Evolutionary conservation across 306 rosid genomes (phyloP).

Genomic region (Cucumis cinereus): DNA sequence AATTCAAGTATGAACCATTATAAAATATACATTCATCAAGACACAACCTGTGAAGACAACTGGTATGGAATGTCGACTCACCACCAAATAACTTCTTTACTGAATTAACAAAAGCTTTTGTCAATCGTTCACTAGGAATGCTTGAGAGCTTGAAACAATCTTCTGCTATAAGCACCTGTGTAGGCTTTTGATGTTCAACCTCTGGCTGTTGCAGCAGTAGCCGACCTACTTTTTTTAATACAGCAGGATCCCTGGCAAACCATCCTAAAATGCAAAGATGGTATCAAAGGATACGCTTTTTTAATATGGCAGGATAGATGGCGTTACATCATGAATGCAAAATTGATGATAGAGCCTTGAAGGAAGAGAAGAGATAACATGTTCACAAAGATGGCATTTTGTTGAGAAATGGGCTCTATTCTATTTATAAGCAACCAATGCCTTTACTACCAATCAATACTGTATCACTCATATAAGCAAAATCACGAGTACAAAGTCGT

Average conservation of each 20-base stretch:
- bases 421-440: not conserved
- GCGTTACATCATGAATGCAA: not conserved
- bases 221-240: constrained; percentile 53
- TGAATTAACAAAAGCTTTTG: constrained; percentile 27
- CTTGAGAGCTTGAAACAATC: constrained; percentile 76
- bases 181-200: constrained; percentile 29
- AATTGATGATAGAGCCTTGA: not conserved
- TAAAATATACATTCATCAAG: not conserved
- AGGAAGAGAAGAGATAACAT: not conserved
- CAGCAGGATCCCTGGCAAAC: constrained; percentile 70
- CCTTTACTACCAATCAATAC: not conserved
- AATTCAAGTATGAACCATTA: not conserved
- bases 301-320: not conserved
- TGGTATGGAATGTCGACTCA: constrained; percentile 16
- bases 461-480: not conserved
- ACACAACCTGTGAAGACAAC: not conserved
- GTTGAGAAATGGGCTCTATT: not conserved
- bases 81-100: constrained; percentile 64
- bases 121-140: constrained; percentile 32
- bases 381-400: not conserved
- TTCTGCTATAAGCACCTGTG: constrained; percentile 51
- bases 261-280: constrained; percentile 53
- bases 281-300: constrained; percentile 11
- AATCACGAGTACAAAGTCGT: not conserved
- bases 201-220: constrained; percentile 41